Conservation (phyloP, 2,329 filamentous ascomycete genomes). For the Xylariaceae sp. region DNA sequence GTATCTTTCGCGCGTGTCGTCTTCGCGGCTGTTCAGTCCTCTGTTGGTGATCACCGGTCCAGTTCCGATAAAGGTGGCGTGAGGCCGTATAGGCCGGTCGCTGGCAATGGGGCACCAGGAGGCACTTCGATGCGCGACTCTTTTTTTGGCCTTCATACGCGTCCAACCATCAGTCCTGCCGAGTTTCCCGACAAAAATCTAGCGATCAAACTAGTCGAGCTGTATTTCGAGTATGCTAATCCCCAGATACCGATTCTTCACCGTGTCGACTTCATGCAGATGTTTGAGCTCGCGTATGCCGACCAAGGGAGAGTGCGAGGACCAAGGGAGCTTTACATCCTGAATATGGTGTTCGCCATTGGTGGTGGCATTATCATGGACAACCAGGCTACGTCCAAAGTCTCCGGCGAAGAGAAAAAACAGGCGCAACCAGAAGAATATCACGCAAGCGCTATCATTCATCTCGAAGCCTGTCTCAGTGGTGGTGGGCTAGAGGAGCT, state of each 20-base stretch:
- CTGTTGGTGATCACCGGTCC: conserved; percentile 61
- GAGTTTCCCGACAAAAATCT: conserved; percentile 76
- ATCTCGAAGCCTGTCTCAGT: conserved; percentile 82
- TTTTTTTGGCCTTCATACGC: conserved; percentile 94
- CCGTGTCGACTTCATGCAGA: conserved; percentile 80
- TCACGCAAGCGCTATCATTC: conserved; percentile 88
- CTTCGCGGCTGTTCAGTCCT: conserved; percentile 83
- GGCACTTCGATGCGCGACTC: conserved; percentile 89
- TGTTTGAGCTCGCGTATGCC: conserved; percentile 79
- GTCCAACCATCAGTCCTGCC: conserved; percentile 80
- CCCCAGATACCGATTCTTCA: conserved; percentile 93
- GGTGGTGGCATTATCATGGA: conserved; percentile 87
- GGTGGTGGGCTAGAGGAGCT: conserved; percentile 90
- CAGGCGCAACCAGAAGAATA: conserved; percentile 87
- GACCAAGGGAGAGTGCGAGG: conserved; percentile 63
- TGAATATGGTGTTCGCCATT: conserved; percentile 97
- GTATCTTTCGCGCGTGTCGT: conserved; percentile 94
- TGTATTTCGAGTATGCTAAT: conserved; percentile 96
- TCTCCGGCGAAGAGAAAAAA: conserved; percentile 32
- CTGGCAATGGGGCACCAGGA: conserved; percentile 45
- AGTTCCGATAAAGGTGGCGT: conserved; percentile 62
- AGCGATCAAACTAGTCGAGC: conserved; percentile 65
- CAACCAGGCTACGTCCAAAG: conserved; percentile 43
- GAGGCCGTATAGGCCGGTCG: conserved; percentile 52
- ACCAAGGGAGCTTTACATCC: conserved; percentile 80